Evolutionary conservation across 305 asterid species (phyloP), one percentile per base, ranked within the genome.

Genomic region (Fraxinus velutina): DNA sequence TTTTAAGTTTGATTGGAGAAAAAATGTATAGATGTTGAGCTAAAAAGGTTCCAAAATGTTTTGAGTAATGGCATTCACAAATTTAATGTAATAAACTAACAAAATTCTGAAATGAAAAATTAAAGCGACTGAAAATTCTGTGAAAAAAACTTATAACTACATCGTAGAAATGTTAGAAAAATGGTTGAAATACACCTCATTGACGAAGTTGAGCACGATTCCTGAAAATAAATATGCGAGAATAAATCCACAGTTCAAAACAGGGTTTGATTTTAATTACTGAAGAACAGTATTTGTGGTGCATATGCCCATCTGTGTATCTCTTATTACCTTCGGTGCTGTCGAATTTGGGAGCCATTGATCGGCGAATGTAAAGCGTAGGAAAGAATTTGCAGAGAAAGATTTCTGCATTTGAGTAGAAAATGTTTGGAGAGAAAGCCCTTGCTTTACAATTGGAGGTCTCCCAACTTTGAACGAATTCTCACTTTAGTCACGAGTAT

Each of bases 291-390:
- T 8, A 62, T 3, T 33, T 2, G 44, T 37, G 44, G 44, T 37
- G 44, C 44, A 37, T 37, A 37, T 8, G 44, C 44, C 10, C 10
- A 37, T 13, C 22, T 13, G 74, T 10, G 74, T 5, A 60, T 21
- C 8, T 33, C 4, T 33, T 37, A 68, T 83, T 44, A 92, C 98
- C 98, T 91, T 95, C 97, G 13, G 97, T 79, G 85, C 89, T 92
- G 75, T 95, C 99, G 24, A 94, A 42, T 88, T 92, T 95, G 21
- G 99, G 99, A 84, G 99, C 94, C 98, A 95, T 95, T 7, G 89
- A 36, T 87, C 68, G 87, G 83, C 77, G 85, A 82, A 81, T 80
- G 73, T 27, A 55, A 24, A 84, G 85, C 68, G 86, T 89, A 88
- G 88, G 86, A 87, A 86, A 81, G 75, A 44, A 44, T 64, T 79